Conservation (phyloP, 768 basidiomycete species). For the Rhodotorula toruloides region DNA sequence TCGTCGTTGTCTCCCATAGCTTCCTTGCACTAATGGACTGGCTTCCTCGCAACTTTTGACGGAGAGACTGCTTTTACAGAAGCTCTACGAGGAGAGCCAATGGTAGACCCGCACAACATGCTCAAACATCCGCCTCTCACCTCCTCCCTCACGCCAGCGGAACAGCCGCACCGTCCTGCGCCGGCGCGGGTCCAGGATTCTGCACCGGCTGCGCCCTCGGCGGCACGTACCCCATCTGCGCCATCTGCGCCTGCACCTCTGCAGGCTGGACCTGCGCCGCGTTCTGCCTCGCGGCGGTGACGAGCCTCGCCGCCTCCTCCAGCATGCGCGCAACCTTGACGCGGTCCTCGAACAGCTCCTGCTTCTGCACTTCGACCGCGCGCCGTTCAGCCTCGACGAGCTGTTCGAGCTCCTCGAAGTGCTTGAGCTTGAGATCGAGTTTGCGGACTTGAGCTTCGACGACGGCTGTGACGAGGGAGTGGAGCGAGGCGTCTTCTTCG, state of each 20-base stretch:
- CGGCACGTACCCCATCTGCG: not conserved
- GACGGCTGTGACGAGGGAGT: constrained; percentile 65
- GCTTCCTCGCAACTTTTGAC: no score
- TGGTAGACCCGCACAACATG: no score
- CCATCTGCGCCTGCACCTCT: constrained; percentile 2
- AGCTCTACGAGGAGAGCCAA: no score
- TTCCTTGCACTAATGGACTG: not conserved
- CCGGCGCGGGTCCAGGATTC: constrained; percentile 19
- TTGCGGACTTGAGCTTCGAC: constrained; percentile 72
- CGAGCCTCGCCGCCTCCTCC: constrained; percentile 14
- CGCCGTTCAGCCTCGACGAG: constrained; percentile 84
- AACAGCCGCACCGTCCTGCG: not conserved
- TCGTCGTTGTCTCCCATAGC: not conserved
- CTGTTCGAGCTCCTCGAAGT: constrained; percentile 91
- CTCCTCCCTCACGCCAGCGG: constrained; percentile 8
- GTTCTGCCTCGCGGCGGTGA: constrained; percentile 17
- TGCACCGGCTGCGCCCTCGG: not conserved
- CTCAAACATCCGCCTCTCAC: not conserved
- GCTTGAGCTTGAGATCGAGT: constrained; percentile 86
- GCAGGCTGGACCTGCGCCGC: not conserved
- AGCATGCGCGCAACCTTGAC: constrained; percentile 44
- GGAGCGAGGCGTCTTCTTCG: constrained; percentile 76
- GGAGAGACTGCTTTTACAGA: no score
- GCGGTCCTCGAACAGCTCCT: constrained; percentile 74
- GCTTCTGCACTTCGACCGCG: constrained; percentile 71